Conservation (phyloP, 2,329 filamentous ascomycete genomes). For the Orbilia ellipsospora region DNA sequence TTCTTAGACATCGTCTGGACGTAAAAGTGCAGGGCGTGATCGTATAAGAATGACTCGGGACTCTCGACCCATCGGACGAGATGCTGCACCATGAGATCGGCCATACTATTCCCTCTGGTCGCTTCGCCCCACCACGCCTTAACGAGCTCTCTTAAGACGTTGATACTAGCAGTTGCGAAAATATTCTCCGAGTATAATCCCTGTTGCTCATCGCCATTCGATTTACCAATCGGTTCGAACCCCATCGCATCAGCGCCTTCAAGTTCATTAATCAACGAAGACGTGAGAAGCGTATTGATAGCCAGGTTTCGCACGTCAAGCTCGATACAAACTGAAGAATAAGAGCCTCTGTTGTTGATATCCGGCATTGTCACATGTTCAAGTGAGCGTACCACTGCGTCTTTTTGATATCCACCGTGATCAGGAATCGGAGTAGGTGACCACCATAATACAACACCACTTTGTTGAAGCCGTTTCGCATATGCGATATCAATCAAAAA, state of each 20-base stretch:
- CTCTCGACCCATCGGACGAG: slow-evolving; percentile 97
- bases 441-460: slow-evolving; percentile 97
- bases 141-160: slow-evolving; percentile 96
- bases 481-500: slow-evolving; percentile 97
- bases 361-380: slow-evolving; percentile 92
- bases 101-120: slow-evolving; percentile 89
- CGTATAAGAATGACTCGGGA: slow-evolving; percentile 92
- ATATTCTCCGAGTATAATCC: slow-evolving; percentile 46
- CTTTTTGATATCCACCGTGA: slow-evolving; percentile 93
- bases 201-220: slow-evolving; percentile 54
- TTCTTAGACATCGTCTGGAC: slow-evolving; percentile 99
- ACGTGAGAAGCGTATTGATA: slow-evolving; percentile 97
- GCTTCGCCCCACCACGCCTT: slow-evolving; percentile 98
- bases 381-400: slow-evolving; percentile 83
- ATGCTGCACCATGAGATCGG: slow-evolving; percentile 96
- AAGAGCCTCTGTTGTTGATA: slow-evolving; percentile 92
- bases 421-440: slow-evolving; percentile 86
- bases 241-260: slow-evolving; percentile 81
- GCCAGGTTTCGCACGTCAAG: slow-evolving; percentile 91
- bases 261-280: slow-evolving; percentile 94
- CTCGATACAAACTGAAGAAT: slow-evolving; percentile 95
- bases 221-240: slow-evolving; percentile 64
- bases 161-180: slow-evolving; percentile 66
- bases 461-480: slow-evolving; percentile 86
- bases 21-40: slow-evolving; percentile 92